Evolutionary conservation across 2,329 filamentous ascomycete species (phyloP).

Genomic region (Pestalotiopsis sp.): DNA sequence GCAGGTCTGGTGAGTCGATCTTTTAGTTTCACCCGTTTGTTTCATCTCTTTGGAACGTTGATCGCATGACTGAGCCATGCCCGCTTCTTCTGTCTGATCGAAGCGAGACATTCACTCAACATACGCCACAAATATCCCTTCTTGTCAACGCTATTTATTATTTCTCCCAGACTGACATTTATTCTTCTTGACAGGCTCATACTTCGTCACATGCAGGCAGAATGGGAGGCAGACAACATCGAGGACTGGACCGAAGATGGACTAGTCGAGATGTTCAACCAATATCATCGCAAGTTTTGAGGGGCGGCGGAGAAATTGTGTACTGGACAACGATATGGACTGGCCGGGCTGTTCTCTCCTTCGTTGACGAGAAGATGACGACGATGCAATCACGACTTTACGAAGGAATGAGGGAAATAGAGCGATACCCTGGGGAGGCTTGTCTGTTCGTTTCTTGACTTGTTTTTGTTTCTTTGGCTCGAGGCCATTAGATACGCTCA

Average conservation of each 20-base stretch:
- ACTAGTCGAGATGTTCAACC: not conserved
- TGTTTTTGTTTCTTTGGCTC: too few species aligned
- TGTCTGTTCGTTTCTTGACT: not conserved
- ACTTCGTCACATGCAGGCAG: constrained; percentile 28
- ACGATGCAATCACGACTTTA: not conserved
- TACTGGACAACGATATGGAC: not conserved
- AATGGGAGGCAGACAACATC: constrained; percentile 27
- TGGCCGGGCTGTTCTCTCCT: not conserved
- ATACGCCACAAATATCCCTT: too few species aligned
- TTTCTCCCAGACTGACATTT: not conserved
- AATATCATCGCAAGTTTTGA: constrained; percentile 2
- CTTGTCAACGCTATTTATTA: not conserved
- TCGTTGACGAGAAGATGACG: not conserved
- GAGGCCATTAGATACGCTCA: too few species aligned
- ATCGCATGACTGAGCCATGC: not conserved
- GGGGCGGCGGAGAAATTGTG: not conserved
- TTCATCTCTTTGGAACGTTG: not conserved
- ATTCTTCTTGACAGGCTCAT: constrained; percentile 18
- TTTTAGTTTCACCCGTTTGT: not conserved
- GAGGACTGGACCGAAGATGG: constrained; percentile 7
- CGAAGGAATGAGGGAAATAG: not conserved
- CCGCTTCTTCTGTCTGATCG: too few species aligned
- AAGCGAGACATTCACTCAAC: too few species aligned
- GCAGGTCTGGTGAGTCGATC: constrained; percentile 25
- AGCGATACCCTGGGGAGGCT: not conserved